Evolutionary conservation across 2,329 filamentous ascomycete genomes (phyloP).

Genomic region (Cladosporium sp.): DNA sequence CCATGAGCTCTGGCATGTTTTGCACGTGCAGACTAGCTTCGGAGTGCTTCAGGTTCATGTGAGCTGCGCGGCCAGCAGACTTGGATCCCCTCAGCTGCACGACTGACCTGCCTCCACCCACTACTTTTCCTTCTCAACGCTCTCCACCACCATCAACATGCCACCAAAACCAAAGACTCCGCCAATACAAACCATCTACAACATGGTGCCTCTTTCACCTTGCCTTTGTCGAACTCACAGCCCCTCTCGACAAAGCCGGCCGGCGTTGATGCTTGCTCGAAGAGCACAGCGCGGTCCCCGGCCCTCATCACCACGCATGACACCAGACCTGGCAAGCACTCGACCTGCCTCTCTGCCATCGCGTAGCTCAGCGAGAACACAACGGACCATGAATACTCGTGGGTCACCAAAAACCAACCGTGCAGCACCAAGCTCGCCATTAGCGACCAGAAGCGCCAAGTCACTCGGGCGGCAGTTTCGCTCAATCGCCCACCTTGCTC

Average conservation of each 20-base stretch:
- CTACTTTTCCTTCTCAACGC: not conserved
- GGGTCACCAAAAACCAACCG: constrained; percentile 91
- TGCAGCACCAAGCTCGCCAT: constrained; percentile 89
- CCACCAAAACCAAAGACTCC: not conserved
- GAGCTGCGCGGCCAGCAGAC: not conserved
- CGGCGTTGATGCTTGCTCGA: constrained; percentile 19
- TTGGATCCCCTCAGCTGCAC: not conserved
- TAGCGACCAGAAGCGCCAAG: constrained; percentile 89
- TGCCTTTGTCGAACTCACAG: too few relatives aligned
- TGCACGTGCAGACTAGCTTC: not conserved
- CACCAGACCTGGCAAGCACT: constrained; percentile 87
- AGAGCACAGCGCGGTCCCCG: constrained; percentile 29
- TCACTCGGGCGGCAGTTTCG: constrained; percentile 63
- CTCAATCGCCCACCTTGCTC: constrained; percentile 6
- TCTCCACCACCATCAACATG: not conserved
- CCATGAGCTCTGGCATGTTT: not conserved
- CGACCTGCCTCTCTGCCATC: constrained; percentile 61
- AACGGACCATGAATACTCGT: constrained; percentile 78
- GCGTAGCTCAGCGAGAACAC: not conserved
- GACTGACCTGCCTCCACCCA: not conserved
- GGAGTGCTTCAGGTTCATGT: not conserved
- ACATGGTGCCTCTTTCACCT: too few relatives aligned
- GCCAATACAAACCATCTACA: not conserved
- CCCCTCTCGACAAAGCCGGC: not conserved
- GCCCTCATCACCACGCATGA: constrained; percentile 45